These are phyloP conservation scores for Aspergillus texensis DNA, from an alignment of 2,329 filamentous ascomycete genomes.

Conservation along the genomic window DNA sequence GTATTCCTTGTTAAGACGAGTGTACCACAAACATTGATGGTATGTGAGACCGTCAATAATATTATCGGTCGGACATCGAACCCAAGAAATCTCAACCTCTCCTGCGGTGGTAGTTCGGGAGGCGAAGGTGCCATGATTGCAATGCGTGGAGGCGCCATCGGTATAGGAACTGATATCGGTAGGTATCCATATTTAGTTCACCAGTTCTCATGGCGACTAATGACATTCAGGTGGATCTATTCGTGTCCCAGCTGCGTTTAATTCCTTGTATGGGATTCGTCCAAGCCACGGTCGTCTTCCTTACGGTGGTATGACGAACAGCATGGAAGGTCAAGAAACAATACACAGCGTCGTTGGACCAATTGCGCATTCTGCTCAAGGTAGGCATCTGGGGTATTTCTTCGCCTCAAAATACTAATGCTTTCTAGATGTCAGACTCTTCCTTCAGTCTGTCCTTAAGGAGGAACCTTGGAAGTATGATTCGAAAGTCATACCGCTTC, in stretches of 20 bases:
- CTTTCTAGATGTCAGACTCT: constrained; percentile 1
- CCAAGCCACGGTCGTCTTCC: neutral
- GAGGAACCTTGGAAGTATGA: constrained; percentile 14
- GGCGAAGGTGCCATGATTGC: constrained; percentile 37
- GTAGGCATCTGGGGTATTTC: neutral
- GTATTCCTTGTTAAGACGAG: constrained; percentile 31
- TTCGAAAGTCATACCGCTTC: constrained; percentile 14
- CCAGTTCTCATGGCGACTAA: neutral
- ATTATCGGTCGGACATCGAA: constrained; percentile 24
- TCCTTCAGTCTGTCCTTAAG: constrained; percentile 6
- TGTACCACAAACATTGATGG: constrained; percentile 29
- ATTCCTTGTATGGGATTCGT: neutral
- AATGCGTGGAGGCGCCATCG: constrained; percentile 31
- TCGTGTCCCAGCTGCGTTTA: constrained; percentile 3
- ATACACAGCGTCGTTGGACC: neutral
- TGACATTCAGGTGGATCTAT: constrained; percentile 1
- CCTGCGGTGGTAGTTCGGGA: constrained; percentile 25
- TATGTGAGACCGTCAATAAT: constrained; percentile 23
- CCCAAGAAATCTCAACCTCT: constrained; percentile 20
- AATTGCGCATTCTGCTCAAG: neutral
- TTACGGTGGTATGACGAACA: neutral
- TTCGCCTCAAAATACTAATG: neutral
- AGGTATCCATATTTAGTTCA: neutral
- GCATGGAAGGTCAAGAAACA: neutral
- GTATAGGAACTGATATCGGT: constrained; percentile 37